A percentile compares a stretch with the other conserved stretches of the same genome.
Evolutionary conservation across 169 alveolate species (phyloP).

Genomic region (Cardiosporidium cionae): DNA sequence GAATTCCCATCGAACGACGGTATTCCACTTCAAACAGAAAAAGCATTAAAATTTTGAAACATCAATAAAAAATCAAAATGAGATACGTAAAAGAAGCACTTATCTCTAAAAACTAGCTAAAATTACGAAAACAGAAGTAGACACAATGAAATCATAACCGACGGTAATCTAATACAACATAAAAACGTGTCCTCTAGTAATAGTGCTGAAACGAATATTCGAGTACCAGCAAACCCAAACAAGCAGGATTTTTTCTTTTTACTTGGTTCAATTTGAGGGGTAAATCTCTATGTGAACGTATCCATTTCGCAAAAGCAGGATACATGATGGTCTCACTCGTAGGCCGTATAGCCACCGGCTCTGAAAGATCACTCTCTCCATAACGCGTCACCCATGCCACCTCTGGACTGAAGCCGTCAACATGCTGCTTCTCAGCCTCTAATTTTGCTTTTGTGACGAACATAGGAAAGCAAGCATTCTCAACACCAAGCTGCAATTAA

Average conservation of each 20-base stretch:
- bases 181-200: too few species aligned
- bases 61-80: too few species aligned
- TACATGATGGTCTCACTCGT: conserved; percentile 99
- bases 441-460: conserved; percentile 65
- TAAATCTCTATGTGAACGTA: conserved; percentile 94
- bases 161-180: too few species aligned
- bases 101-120: too few species aligned
- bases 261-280: conserved; percentile 94
- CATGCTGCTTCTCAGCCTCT: conserved; percentile 93
- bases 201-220: too few species aligned
- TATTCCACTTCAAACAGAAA: conserved; percentile 69
- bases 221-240: too few species aligned
- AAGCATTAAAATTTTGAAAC: background rate
- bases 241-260: too few species aligned
- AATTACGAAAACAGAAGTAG: too few species aligned
- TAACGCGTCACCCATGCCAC: conserved; percentile 95
- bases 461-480: conserved; percentile 51
- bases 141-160: too few species aligned
- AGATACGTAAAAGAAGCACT: too few species aligned
- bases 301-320: conserved; percentile 97
- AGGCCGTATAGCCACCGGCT: conserved; percentile 97
- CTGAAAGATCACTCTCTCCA: conserved; percentile 77
- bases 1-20: conserved; percentile 99
- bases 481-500: conserved; percentile 28
- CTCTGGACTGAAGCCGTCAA: conserved; percentile 98